These are phyloP conservation scores for Ceriops zippeliana DNA, from an alignment of 345 rosid genomes.

Conservation along the genomic window DNA sequence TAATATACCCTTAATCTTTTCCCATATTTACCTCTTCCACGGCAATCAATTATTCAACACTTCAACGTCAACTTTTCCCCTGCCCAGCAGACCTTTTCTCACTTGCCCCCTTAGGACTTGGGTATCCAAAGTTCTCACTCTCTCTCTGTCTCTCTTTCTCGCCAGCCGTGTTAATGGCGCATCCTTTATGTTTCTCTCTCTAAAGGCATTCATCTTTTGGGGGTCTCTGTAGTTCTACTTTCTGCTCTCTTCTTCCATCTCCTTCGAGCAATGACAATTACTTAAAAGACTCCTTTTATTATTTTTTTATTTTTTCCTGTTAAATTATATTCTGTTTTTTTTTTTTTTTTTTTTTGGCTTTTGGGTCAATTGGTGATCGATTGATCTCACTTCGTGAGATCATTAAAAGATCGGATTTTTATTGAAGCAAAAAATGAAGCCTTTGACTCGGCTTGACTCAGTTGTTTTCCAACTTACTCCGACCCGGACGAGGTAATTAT, in stretches of 20 bases:
- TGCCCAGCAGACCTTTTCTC: neutral
- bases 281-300: neutral
- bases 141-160: neutral
- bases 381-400: constrained; percentile 9
- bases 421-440: constrained; percentile 47
- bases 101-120: neutral
- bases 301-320: neutral
- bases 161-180: no score
- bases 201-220: neutral
- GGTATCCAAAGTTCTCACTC: neutral
- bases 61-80: neutral
- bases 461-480: constrained; percentile 96
- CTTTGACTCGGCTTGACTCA: constrained; percentile 79
- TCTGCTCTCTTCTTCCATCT: neutral
- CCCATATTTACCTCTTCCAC: neutral
- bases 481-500: constrained; percentile 79
- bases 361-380: neutral
- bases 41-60: neutral
- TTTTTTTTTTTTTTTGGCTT: neutral
- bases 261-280: neutral
- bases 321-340: neutral
- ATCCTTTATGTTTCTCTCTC: neutral
- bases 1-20: neutral
- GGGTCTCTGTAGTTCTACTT: neutral
- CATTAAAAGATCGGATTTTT: constrained; percentile 25